Base-by-base conservation (phyloP, 208 protist species). In the Leishmania arabica region DNA sequence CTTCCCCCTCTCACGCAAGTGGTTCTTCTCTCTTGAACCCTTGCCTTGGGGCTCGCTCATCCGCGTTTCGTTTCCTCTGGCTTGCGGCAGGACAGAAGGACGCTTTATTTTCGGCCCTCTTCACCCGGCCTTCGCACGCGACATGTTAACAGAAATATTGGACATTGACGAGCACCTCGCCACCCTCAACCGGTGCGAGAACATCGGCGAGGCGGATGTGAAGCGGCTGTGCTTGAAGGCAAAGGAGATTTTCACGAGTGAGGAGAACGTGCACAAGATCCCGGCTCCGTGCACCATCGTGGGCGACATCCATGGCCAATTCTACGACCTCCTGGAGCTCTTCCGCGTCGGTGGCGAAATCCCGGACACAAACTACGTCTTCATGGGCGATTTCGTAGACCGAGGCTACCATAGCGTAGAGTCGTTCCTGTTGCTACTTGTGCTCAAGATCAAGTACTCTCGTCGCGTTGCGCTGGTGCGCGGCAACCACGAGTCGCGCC, bases 371-470 rank as follows among this genome's bases (percentile, higher is more conserved):
- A 99, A 99, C 89, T 99, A 99, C 86, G 91, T 99, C 53, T 99
- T 99, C 79, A 98, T 98, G 92, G 99, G 99, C 24, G 99, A 99
- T 88, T 99, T 99, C 86, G 99, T 99, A 62, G 99, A 99, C 84
- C 95, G 99, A 73, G 99, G 99, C 60, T 99, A 98, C 81, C 99
- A 99, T 90, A 98, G 94, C 81, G 97, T 99, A 34, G 99, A 99
- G 86, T 99, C 99, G 13, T 99, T 99, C 79, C 91, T 99, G 68
- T 91, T 99, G 45, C 93, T 99, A 34, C 90, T 99, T 24, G 97
- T 98, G 37, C 94, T 99, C 13, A 99, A 99, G 89, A 97, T 99
- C 8, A 94, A 98, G 78, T 99, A 99, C 85, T 96, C 98, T 8
- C 92, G 93, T 75, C 90, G 98, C n/a, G 98, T 99, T 31, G 97